phyloP scores from a whole-genome alignment of 352 stramenopile genomes.

The Globisporangium solare region DNA sequence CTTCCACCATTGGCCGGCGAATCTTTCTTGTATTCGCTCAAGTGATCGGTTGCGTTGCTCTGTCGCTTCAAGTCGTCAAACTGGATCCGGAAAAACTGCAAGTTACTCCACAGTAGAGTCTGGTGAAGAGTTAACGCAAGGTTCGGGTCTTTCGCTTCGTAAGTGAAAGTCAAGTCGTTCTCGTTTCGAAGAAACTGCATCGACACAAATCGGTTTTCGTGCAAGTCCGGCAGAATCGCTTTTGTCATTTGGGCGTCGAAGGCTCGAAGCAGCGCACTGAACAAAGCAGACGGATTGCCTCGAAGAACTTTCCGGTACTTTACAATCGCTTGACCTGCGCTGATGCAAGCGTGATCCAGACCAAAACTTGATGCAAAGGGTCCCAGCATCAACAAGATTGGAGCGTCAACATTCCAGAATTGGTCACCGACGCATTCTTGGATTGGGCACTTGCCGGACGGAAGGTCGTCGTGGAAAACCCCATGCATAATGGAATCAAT shows the following conservation, averaged over 20 bases:
- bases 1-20: constrained; percentile 3
- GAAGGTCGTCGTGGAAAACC: constrained; percentile 46
- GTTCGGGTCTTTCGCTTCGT: constrained; percentile 44
- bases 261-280: constrained; percentile 46
- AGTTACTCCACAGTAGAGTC: constrained; percentile 32
- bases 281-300: constrained; percentile 51
- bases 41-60: constrained; percentile 1
- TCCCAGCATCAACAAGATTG: constrained; percentile 56
- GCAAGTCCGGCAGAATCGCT: constrained; percentile 45
- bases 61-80: constrained; percentile 41
- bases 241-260: constrained; percentile 51
- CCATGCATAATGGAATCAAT: constrained; percentile 70
- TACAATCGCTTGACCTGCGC: constrained; percentile 15
- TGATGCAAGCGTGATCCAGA: constrained; percentile 21
- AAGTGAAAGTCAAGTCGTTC: constrained; percentile 48
- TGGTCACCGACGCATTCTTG: constrained; percentile 46
- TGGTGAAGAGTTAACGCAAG: constrained; percentile 39
- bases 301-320: constrained; percentile 47
- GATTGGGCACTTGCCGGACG: constrained; percentile 18
- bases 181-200: constrained; percentile 53
- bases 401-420: constrained; percentile 73
- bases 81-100: constrained; percentile 56
- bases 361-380: constrained; percentile 54
- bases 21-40: neutral
- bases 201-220: constrained; percentile 49